Evolutionary conservation across 192 early-diverging fungal genomes (phyloP), one percentile per base, ranked within the genome.

Genomic region (Podila clonocystis): DNA sequence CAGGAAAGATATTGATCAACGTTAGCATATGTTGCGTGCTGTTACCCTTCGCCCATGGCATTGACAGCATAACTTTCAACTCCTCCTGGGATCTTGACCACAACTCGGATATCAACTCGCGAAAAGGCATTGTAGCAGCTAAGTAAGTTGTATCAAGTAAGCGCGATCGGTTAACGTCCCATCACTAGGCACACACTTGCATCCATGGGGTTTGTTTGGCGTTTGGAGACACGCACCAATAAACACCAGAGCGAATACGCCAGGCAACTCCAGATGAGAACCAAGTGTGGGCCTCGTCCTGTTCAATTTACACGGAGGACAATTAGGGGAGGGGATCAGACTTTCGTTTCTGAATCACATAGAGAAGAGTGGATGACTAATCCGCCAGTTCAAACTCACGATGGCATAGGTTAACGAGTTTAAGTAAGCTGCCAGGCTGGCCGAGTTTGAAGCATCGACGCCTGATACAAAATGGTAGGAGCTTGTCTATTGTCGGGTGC

Each of bases 91-190:
- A 99, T 99, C 65, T 94, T 93, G 34, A 99, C 96, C 84, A 97
- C 95, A 13, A 99, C 98, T 45, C 98, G 91, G 45, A 99, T 90
- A 85, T 99, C 98, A 9, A 98, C 93, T 20, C 96, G 90, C 9
- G 97, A 97, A 74, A 99, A 99, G 2, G 96, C 96, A 85, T 99
- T 98, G 85, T 94, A 99, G 82, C 96, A 95, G 86, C 98, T 96
- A 85, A 26, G 9, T 45, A 62, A 50, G 19, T 49, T 12, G 34
- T 19, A 31, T 58, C 73, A 49, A n/a, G 60, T n/a, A 33, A 48
- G 22, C 15, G 13, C n/a, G 31, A 26, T 41, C 4, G 62, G 33
- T 30, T 50, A 61, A 5, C 7, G 11, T 50, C 8, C 19, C 8
- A 55, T 19, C n/a, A 24, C n/a, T 9, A 26, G 0, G 3, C 20